Evolutionary conservation across 306 rosid genomes (phyloP).

Genomic region (Begonia masoniana): DNA sequence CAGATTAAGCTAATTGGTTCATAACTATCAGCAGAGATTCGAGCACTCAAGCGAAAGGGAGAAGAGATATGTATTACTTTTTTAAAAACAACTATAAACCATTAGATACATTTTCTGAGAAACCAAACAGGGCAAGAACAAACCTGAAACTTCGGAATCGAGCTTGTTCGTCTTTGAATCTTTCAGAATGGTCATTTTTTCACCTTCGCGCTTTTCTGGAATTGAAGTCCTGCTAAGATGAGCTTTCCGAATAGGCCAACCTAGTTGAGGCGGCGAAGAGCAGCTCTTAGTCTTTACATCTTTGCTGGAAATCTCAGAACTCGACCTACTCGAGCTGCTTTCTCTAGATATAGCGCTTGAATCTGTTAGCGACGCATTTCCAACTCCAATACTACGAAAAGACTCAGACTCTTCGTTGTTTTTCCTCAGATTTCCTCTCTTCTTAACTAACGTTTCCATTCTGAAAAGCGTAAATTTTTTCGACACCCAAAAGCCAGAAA

Average conservation of each 20-base stretch:
- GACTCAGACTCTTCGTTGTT: slow-evolving; percentile 27
- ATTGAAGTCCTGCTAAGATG: slow-evolving; percentile 30
- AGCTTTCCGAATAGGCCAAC: slow-evolving; percentile 93
- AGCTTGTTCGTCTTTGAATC: slow-evolving; percentile 23
- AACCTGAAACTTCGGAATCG: slow-evolving; percentile 51
- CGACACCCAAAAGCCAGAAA: slow-evolving; percentile 21
- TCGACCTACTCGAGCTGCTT: slow-evolving; percentile 45
- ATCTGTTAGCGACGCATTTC: slow-evolving; percentile 39
- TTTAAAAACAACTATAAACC: background rate
- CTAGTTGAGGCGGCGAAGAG: slow-evolving; percentile 57
- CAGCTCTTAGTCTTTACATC: slow-evolving; percentile 38
- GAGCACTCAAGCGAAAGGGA: too few species aligned
- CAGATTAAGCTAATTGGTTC: too few species aligned
- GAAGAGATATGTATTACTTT: too few species aligned
- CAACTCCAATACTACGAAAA: slow-evolving; percentile 15
- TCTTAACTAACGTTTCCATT: slow-evolving; percentile 49
- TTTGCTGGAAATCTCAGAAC: slow-evolving; percentile 35
- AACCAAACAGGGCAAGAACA: slow-evolving; percentile 9
- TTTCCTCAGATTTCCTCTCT: slow-evolving; percentile 20
- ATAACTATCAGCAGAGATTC: too few species aligned
- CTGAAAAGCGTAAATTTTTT: slow-evolving; percentile 14
- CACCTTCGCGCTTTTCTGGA: slow-evolving; percentile 26
- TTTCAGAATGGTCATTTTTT: slow-evolving; percentile 19
- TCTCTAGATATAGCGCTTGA: slow-evolving; percentile 43
- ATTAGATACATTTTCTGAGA: too few species aligned